Base-by-base conservation (phyloP, 192 early-diverging fungal genomes). In the Gigaspora rosea region DNA sequence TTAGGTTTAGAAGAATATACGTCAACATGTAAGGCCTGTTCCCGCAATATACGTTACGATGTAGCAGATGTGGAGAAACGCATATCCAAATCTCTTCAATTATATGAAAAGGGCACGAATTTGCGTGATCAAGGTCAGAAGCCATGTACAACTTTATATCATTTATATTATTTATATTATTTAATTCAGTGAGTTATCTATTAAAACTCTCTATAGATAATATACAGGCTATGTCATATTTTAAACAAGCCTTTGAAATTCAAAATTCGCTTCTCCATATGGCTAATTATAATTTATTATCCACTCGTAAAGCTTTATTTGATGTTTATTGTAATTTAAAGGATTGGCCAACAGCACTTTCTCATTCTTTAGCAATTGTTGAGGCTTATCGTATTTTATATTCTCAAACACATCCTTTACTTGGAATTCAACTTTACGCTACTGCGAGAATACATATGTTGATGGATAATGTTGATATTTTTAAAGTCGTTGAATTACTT, bases 371-470 rank as follows among this genome's bases (percentile, higher is more conserved):
- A 3, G n/a, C 41, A 47, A 22, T 78, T 22, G 27, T 59, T 9
- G 41, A 73, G 11, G 20, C 20, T 35, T 78, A 78, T 72, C 20
- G 41, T 18, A 35, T 36, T 13, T 22, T 78, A 35, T 78, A 33
- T 48, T 4, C 71, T 57, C 20, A 50, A 71, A 49, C 9, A 12
- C 69, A 78, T 73, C 77, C 77, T 20, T 8, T 73, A 18, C 27
- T 73, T 35, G 70, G 69, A 13, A 41, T 78, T 10, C 77, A 71
- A 50, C 7, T 61, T 8, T 51, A 57, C n/a, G 32, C 49, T 13
- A 56, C 54, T 4, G 77, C 70, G 7, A 75, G 54, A 35, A 78
- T 78, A 46, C 32, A 75, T 35, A 46, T 74, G 22, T 74, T 15
- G 10, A 32, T 61, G 20, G 18, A 63, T 62, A 12, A 74, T 33